phyloP scores from a whole-genome alignment of 352 stramenopile genomes.

The Phytophthora agathidicida region DNA sequence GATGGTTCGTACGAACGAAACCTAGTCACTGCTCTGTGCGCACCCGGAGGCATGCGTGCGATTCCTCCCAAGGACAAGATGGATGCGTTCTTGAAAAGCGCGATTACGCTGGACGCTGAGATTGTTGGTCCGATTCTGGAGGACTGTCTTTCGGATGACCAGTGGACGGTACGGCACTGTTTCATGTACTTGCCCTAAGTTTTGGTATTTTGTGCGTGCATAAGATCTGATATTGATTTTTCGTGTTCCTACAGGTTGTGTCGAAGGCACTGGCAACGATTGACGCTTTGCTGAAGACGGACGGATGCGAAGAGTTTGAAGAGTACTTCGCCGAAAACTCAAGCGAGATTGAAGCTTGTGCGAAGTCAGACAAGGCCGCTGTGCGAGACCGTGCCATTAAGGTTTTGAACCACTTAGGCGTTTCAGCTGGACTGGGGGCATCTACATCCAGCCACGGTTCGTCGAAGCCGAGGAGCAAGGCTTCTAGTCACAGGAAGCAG shows the following conservation, averaged over 20 bases:
- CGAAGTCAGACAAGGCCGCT: slow-evolving; percentile 78
- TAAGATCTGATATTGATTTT: background rate
- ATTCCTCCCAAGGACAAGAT: slow-evolving; percentile 95
- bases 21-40: slow-evolving; percentile 92
- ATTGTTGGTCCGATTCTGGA: slow-evolving; percentile 94
- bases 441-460: slow-evolving; percentile 33
- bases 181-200: background rate
- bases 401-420: slow-evolving; percentile 65
- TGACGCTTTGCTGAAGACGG: slow-evolving; percentile 81
- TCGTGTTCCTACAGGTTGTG: slow-evolving; percentile 81
- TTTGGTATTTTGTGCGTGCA: background rate
- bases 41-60: slow-evolving; percentile 94
- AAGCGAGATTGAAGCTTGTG: slow-evolving; percentile 74
- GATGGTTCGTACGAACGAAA: slow-evolving; percentile 94
- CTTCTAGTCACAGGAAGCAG: slow-evolving; percentile 44
- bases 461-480: slow-evolving; percentile 35
- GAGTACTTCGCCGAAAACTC: slow-evolving; percentile 88
- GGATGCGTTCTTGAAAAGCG: slow-evolving; percentile 90
- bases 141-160: slow-evolving; percentile 92
- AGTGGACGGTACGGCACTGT: slow-evolving; percentile 62
- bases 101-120: slow-evolving; percentile 92
- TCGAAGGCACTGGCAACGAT: slow-evolving; percentile 96
- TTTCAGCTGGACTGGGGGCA: slow-evolving; percentile 39
- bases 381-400: slow-evolving; percentile 81
- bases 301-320: slow-evolving; percentile 84